Evolutionary conservation across 108 stramenopile genomes (phyloP), one percentile per base, ranked within the genome.

Genomic region (Mayamaea pseudoterrestris): DNA sequence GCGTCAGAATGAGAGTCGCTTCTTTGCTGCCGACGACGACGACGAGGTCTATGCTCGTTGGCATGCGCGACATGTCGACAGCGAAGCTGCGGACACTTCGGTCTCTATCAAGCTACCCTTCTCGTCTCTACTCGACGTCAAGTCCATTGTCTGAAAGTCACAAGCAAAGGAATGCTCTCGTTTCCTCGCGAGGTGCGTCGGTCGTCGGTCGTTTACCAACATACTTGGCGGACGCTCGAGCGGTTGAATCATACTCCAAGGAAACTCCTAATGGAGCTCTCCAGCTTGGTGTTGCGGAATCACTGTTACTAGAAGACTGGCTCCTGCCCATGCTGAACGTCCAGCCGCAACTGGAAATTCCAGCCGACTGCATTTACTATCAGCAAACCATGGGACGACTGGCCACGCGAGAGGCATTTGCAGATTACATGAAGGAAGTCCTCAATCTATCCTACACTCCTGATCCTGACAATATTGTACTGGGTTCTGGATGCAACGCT

Each of bases 401-500:
- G 27, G 47, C 58, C 2, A 42, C 67, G 27, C 76, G 78, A 2
- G 18, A 50, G 20, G 69, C 73, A 27, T 68, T 90, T 61, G 74
- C 65, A 18, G 16, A 31, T 1, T 90, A 90, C 51, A 44, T 90
- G 4, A 51, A 76, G 44, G 29, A 61, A 32, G 46, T 78, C 18
- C 43, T 84, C 20, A 21, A 68, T 9, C 32, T 77, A 14, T n/a
- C n/a, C n/a, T n/a, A n/a, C n/a, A n/a, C n/a, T n/a, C n/a, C n/a
- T n/a, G 25, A 50, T n/a, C 29, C 27, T 4, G 82, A 84, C 21
- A 71, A 73, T 4, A 36, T 90, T 12, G 63, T 84, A 1, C 30
- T 90, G 0, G 88, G 88, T 1, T 77, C 88, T 20, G 88, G 88
- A 34, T 90, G 88, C 55, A 90, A 90, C 50, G 89, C 89, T 39